Evolutionary conservation across 371 early-diverging fungal genomes (phyloP).

Genomic region (Cokeromyces recurvatus): DNA sequence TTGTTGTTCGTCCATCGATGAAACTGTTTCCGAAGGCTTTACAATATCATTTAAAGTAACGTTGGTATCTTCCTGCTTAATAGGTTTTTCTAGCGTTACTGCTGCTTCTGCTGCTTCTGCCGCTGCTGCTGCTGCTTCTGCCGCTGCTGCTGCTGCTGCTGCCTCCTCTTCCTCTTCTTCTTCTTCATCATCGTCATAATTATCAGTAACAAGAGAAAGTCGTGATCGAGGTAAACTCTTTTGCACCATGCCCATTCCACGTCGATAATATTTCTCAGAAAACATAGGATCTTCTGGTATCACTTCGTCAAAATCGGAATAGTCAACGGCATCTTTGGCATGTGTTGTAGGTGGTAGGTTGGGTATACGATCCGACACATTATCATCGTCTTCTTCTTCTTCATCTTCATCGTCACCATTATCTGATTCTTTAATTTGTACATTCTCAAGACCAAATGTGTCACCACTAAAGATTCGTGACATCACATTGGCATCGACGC

Average conservation of each 20-base stretch:
- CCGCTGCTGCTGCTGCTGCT: background rate
- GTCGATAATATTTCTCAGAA: constrained; percentile 39
- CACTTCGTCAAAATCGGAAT: constrained; percentile 75
- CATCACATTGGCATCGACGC: constrained; percentile 48
- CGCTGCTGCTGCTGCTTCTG: constrained; percentile 17
- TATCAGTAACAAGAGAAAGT: constrained; percentile 42
- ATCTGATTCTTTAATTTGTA: constrained; percentile 20
- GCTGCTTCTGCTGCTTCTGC: constrained; percentile 2
- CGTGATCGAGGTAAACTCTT: constrained; percentile 24
- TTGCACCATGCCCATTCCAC: constrained; percentile 33
- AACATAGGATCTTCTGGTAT: constrained; percentile 57
- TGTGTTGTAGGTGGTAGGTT: constrained; percentile 35
- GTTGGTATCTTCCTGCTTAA: background rate
- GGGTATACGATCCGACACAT: constrained; percentile 9
- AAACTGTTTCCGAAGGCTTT: background rate
- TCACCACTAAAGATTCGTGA: constrained; percentile 52
- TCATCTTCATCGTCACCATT: constrained; percentile 37
- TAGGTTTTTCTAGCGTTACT: background rate
- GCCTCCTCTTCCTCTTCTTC: constrained; percentile 42
- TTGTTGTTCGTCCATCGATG: background rate
- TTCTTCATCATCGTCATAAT: constrained; percentile 68
- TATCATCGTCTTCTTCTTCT: constrained; percentile 17
- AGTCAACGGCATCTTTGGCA: constrained; percentile 74
- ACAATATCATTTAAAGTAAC: background rate
- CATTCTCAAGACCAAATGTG: constrained; percentile 50